Conservation (phyloP, 371 early-diverging fungal species). For the Sporodiniella umbellata region DNA sequence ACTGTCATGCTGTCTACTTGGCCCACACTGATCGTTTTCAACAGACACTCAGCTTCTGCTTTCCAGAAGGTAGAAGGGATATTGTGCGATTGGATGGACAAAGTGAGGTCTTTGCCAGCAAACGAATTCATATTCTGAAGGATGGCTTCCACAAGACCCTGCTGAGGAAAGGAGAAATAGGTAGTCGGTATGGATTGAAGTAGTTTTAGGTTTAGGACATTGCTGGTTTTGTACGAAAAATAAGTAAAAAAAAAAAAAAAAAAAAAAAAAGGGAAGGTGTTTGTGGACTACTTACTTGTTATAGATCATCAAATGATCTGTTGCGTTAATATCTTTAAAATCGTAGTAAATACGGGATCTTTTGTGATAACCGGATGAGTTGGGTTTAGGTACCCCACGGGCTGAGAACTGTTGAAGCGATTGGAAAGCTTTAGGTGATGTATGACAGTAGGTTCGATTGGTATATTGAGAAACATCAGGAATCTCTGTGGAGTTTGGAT, state of each 20-base stretch:
- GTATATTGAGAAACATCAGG: conserved; percentile 47
- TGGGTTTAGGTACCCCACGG: conserved; percentile 27
- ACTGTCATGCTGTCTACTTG: conserved; percentile 63
- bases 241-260: too few relatives aligned
- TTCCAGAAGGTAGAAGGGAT: conserved; percentile 5
- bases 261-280: too few relatives aligned
- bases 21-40: conserved; percentile 65
- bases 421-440: conserved; percentile 34
- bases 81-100: conserved; percentile 23
- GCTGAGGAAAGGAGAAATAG: conserved; percentile 17
- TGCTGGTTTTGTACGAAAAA: too few relatives aligned
- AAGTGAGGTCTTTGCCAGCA: conserved; percentile 37
- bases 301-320: conserved; percentile 55
- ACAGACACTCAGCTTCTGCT: conserved; percentile 55
- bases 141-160: conserved; percentile 32
- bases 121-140: conserved; percentile 11
- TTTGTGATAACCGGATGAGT: conserved; percentile 27
- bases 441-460: conserved; percentile 63
- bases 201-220: conserved; percentile 36
- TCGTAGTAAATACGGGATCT: conserved; percentile 62
- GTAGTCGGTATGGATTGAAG: conserved; percentile 28
- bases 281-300: conserved; percentile 68
- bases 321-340: conserved; percentile 60
- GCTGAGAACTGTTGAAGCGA: conserved; percentile 29
- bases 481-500: conserved; percentile 40